Percentiles rank a stretch among this genome's conserved stretches.
These are phyloP conservation scores for Combretum micranthum DNA, from an alignment of 345 rosid species.

Conservation along the genomic window DNA sequence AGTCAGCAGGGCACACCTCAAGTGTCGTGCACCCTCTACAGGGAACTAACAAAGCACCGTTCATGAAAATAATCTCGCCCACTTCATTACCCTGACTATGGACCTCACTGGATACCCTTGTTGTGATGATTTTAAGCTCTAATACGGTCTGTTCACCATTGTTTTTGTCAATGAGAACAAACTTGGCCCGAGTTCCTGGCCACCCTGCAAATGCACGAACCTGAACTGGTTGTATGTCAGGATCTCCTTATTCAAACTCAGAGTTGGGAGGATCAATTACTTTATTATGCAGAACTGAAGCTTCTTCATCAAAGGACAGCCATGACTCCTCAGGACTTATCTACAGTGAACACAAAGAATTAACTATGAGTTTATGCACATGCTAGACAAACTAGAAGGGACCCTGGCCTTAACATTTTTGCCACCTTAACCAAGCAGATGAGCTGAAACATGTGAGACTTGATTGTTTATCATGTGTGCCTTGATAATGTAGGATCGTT, in stretches of 20 bases:
- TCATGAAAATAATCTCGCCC: conserved; percentile 33
- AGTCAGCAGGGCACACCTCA: conserved; percentile 43
- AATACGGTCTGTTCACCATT: conserved; percentile 25
- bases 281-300: conserved; percentile 73
- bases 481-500: too few relatives aligned
- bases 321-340: conserved; percentile 78
- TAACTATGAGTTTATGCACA: background rate
- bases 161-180: conserved; percentile 32
- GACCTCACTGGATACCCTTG: conserved; percentile 31
- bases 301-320: conserved; percentile 74
- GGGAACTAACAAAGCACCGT: conserved; percentile 57
- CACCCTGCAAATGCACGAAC: conserved; percentile 99
- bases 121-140: conserved; percentile 75
- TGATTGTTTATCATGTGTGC: too few relatives aligned
- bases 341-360: conserved; percentile 30
- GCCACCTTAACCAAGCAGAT: too few relatives aligned
- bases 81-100: conserved; percentile 20
- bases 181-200: conserved; percentile 92
- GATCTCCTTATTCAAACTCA: conserved; percentile 3
- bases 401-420: too few relatives aligned
- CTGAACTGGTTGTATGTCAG: conserved; percentile 40
- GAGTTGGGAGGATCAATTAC: conserved; percentile 25
- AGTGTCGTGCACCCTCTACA: conserved; percentile 60
- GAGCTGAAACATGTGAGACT: too few relatives aligned
- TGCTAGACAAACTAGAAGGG: too few relatives aligned